Conservation (phyloP, 139 green algal species). For the Chlorella sp. region DNA sequence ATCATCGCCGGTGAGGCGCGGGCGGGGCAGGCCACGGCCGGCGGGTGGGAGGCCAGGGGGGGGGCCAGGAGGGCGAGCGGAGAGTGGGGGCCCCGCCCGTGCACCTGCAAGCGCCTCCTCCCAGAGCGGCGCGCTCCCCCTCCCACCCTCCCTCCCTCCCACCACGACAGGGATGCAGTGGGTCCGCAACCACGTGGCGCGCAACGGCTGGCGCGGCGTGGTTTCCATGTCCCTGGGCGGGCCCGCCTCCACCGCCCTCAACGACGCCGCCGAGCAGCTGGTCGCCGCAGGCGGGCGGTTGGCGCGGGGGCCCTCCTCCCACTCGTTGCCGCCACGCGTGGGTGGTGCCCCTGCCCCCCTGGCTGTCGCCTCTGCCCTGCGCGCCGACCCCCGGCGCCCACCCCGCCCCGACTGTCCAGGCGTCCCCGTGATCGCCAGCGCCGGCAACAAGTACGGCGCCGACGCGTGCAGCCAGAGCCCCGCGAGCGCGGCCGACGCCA, state of each 20-base stretch:
- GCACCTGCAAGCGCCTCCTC: no score
- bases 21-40: no score
- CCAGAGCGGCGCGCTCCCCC: no score
- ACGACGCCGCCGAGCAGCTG: slow-evolving; percentile 49
- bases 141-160: no score
- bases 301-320: not conserved
- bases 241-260: slow-evolving; percentile 40
- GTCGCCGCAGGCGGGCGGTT: slow-evolving; percentile 21
- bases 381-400: not conserved
- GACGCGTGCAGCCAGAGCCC: slow-evolving; percentile 67
- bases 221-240: slow-evolving; percentile 67
- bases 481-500: slow-evolving; percentile 34
- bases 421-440: slow-evolving; percentile 54
- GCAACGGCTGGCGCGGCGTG: slow-evolving; percentile 50
- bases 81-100: no score
- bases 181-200: slow-evolving; percentile 38
- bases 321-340: no score
- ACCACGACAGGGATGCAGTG: slow-evolving; percentile 35
- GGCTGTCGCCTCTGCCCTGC: not conserved
- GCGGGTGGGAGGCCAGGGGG: no score
- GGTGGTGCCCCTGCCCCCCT: no score
- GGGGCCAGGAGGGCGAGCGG: no score
- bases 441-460: slow-evolving; percentile 50
- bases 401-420: not conserved
- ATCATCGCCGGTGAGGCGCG: slow-evolving; percentile 60